These are phyloP conservation scores for Sparassis latifolia DNA, from an alignment of 1,284 basidiomycete genomes.

Conservation along the genomic window DNA sequence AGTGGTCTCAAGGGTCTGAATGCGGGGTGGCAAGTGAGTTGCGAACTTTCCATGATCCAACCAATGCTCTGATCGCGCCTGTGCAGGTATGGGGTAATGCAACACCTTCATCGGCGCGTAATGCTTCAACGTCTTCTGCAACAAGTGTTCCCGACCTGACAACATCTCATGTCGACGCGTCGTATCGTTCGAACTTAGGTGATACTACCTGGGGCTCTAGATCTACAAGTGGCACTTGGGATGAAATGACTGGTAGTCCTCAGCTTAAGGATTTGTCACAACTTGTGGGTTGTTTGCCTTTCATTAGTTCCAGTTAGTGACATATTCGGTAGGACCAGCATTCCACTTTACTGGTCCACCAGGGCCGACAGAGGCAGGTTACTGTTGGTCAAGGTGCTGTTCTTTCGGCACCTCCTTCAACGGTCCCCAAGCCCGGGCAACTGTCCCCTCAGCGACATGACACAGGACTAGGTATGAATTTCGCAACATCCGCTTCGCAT, in stretches of 20 bases:
- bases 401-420: conserved; percentile 15
- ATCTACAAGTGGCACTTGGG: conserved; percentile 54
- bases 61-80: not conserved
- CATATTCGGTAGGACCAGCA: conserved; percentile 3
- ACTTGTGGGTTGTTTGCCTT: conserved; percentile 25
- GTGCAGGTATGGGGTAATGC: conserved; percentile 54
- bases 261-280: conserved; percentile 44
- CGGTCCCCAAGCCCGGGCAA: conserved; percentile 34
- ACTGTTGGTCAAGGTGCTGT: conserved; percentile 28
- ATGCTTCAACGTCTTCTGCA: conserved; percentile 56
- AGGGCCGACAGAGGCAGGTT: conserved; percentile 45
- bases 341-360: conserved; percentile 31
- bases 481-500: conserved; percentile 33
- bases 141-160: conserved; percentile 46
- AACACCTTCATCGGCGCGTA: conserved; percentile 45
- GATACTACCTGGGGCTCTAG: conserved; percentile 48
- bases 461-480: conserved; percentile 26
- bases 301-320: not conserved
- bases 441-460: conserved; percentile 53
- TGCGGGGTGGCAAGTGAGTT: conserved; percentile 65
- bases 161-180: conserved; percentile 39
- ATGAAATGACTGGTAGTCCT: conserved; percentile 44
- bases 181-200: conserved; percentile 38
- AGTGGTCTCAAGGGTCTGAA: conserved; percentile 47
- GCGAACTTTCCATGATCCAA: not conserved